Percentiles rank a stretch among this genome's conserved stretches.
Conservation (phyloP, 1,284 basidiomycete species). For the Boletus semigastroideus region DNA sequence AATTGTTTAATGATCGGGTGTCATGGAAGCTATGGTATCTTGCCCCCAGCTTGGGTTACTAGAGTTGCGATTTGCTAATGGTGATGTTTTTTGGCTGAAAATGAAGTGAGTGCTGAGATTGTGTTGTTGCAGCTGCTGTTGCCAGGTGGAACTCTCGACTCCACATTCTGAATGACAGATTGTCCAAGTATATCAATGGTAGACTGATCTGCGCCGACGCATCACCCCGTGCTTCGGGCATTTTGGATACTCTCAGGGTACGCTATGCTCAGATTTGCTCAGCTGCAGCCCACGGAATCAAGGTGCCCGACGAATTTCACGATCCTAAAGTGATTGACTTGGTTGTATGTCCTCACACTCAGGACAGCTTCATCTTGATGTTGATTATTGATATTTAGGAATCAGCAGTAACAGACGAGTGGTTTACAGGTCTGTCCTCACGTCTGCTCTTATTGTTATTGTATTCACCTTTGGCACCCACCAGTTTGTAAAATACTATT, state of each 20-base stretch:
- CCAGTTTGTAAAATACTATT: constrained; percentile 27
- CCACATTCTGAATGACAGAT: constrained; percentile 58
- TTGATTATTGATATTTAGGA: constrained; percentile 45
- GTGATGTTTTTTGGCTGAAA: constrained; percentile 33
- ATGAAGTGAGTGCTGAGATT: background rate
- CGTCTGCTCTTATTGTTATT: background rate
- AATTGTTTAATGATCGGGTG: too few species aligned
- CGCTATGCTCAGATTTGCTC: constrained; percentile 53
- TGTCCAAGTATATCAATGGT: constrained; percentile 72
- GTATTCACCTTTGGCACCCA: background rate
- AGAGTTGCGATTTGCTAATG: constrained; percentile 61
- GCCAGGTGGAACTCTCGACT: constrained; percentile 65
- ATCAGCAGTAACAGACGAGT: constrained; percentile 72
- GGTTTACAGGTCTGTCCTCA: constrained; percentile 62
- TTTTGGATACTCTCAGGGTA: constrained; percentile 62
- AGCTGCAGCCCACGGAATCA: constrained; percentile 67
- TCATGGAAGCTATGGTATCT: too few species aligned
- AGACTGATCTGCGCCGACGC: constrained; percentile 73
- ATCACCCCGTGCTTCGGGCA: constrained; percentile 72
- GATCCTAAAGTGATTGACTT: constrained; percentile 56
- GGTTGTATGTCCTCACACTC: constrained; percentile 47
- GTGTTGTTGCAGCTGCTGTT: constrained; percentile 53
- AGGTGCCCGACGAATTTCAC: constrained; percentile 67
- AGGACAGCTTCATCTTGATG: background rate
- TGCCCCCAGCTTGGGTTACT: constrained; percentile 69